A percentile compares a stretch with the other conserved stretches of the same genome.
Evolutionary conservation across 108 stramenopile genomes (phyloP).

Genomic region (Nitzschia sp.): DNA sequence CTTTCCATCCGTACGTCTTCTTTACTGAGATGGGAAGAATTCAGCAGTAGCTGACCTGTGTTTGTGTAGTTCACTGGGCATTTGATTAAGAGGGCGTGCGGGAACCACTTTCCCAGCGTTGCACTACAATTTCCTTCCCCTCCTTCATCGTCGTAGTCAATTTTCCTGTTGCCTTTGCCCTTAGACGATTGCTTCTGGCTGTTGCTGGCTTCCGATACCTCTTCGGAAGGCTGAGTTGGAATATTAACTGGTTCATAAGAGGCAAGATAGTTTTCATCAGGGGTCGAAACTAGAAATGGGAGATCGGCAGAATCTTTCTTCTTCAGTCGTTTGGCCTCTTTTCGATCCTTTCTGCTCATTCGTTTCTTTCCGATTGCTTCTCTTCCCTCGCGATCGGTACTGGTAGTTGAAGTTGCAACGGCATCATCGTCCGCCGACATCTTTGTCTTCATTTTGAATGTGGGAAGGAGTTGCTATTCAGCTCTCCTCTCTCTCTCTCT

Average conservation of each 20-base stretch:
- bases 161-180: background rate
- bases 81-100: slow-evolving; percentile 74
- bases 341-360: slow-evolving; percentile 18
- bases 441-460: background rate
- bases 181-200: too few relatives aligned
- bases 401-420: background rate
- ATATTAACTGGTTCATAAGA: slow-evolving; percentile 9
- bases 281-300: background rate
- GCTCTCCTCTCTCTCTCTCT: too few relatives aligned
- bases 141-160: background rate
- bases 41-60: slow-evolving; percentile 25
- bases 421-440: background rate
- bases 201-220: background rate
- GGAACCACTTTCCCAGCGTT: slow-evolving; percentile 85
- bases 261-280: background rate
- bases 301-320: background rate
- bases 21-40: slow-evolving; percentile 6
- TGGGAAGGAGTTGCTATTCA: too few relatives aligned
- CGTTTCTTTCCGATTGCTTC: background rate
- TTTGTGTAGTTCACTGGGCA: slow-evolving; percentile 61
- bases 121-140: background rate
- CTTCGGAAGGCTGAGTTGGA: slow-evolving; percentile 12
- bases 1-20: slow-evolving; percentile 26
- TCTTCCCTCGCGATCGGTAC: background rate
- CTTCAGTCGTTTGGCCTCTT: background rate